These are phyloP conservation scores for Trifolium subterraneum DNA, from an alignment of 306 rosid genomes.

Conservation along the genomic window DNA sequence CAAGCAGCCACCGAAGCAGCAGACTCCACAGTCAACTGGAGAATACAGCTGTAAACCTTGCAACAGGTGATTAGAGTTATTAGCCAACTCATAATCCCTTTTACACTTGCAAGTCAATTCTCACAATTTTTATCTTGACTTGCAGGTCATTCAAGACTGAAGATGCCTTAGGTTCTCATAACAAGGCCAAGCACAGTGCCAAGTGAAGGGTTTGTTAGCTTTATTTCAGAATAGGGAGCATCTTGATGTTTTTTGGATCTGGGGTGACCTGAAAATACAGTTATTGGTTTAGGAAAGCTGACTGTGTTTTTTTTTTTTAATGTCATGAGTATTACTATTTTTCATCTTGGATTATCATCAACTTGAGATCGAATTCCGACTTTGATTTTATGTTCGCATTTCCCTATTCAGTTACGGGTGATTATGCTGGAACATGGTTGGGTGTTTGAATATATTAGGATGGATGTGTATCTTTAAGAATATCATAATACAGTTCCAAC, in stretches of 20 bases:
- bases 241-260: slow-evolving; percentile 10
- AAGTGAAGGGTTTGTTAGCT: slow-evolving; percentile 45
- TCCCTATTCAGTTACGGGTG: not conserved
- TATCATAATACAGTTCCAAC: not conserved
- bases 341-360: slow-evolving; percentile 18
- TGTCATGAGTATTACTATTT: not conserved
- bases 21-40: slow-evolving; percentile 52
- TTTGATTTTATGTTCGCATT: not conserved
- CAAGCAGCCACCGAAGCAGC: slow-evolving; percentile 48
- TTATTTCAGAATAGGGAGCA: slow-evolving; percentile 6
- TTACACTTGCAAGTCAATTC: not conserved
- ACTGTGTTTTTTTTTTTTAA: not conserved
- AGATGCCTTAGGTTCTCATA: slow-evolving; percentile 63
- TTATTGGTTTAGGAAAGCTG: slow-evolving; percentile 5
- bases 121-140: not conserved
- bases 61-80: slow-evolving; percentile 51
- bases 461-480: not conserved
- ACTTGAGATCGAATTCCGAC: not conserved
- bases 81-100: not conserved
- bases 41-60: slow-evolving; percentile 63
- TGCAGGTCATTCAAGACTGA: slow-evolving; percentile 72
- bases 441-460: not conserved
- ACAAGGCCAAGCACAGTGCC: slow-evolving; percentile 68
- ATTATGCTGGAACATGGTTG: not conserved
- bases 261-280: slow-evolving; percentile 5